A percentile compares a stretch with the other conserved stretches of the same genome.
Evolutionary conservation across 192 early-diverging fungal species (phyloP).

Genomic region (Fimicolochytrium jonesii): DNA sequence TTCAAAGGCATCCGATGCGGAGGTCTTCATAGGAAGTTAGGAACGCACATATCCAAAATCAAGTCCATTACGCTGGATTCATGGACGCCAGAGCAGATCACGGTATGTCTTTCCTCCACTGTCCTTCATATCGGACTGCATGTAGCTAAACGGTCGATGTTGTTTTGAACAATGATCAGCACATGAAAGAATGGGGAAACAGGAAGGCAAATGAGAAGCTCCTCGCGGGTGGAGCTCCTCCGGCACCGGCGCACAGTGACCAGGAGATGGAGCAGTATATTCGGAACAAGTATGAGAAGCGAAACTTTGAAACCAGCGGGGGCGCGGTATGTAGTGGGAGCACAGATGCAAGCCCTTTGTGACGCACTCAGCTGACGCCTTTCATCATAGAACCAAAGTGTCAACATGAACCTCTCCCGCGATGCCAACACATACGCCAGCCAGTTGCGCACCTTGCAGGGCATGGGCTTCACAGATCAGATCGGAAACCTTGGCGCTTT

Average conservation of each 20-base stretch:
- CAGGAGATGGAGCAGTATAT: slow-evolving; percentile 81
- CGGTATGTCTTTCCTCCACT: too few relatives aligned
- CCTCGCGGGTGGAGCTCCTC: slow-evolving; percentile 22
- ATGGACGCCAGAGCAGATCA: slow-evolving; percentile 84
- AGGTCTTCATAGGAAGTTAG: slow-evolving; percentile 57
- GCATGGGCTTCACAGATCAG: slow-evolving; percentile 85
- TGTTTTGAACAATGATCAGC: too few relatives aligned
- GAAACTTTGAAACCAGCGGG: slow-evolving; percentile 45
- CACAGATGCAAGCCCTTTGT: too few relatives aligned
- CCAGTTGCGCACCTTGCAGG: slow-evolving; percentile 36
- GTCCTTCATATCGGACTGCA: too few relatives aligned
- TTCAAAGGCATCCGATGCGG: slow-evolving; percentile 42
- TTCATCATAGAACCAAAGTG: background rate
- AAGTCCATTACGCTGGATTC: slow-evolving; percentile 85
- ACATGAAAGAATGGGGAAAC: slow-evolving; percentile 40
- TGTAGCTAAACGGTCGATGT: too few relatives aligned
- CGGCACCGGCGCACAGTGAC: slow-evolving; percentile 4
- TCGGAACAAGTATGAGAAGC: slow-evolving; percentile 86
- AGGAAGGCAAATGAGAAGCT: slow-evolving; percentile 29
- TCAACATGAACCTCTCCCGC: slow-evolving; percentile 15
- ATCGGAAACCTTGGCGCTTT: slow-evolving; percentile 64
- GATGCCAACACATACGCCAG: slow-evolving; percentile 24
- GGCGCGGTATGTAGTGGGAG: slow-evolving; percentile 18
- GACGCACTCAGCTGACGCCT: too few relatives aligned
- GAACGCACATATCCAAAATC: slow-evolving; percentile 88